Conservation (phyloP, 805 yeast species). For the Pichia paraexigua region DNA sequence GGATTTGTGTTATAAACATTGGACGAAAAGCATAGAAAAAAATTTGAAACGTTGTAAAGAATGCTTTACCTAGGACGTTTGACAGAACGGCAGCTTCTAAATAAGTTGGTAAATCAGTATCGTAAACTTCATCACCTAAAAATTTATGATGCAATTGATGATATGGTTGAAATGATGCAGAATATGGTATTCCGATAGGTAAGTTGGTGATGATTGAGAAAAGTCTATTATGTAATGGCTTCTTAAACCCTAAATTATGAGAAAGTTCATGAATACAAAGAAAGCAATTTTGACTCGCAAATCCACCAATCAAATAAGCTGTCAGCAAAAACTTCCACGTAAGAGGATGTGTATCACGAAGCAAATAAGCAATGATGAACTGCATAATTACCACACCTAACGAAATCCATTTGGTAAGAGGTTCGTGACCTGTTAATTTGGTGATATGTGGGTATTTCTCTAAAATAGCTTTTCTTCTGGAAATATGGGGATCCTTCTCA, state of each 20-base stretch:
- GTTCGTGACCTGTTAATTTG: slow-evolving; percentile 79
- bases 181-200: slow-evolving; percentile 86
- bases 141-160: slow-evolving; percentile 90
- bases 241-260: slow-evolving; percentile 77
- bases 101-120: slow-evolving; percentile 81
- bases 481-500: slow-evolving; percentile 72
- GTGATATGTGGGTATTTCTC: slow-evolving; percentile 72
- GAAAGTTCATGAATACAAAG: slow-evolving; percentile 83
- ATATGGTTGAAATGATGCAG: slow-evolving; percentile 84
- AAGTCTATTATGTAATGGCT: slow-evolving; percentile 67
- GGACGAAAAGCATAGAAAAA: slow-evolving; percentile 88
- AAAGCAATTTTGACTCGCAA: slow-evolving; percentile 75
- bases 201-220: slow-evolving; percentile 71
- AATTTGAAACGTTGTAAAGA: slow-evolving; percentile 84
- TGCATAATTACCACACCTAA: slow-evolving; percentile 61
- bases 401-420: slow-evolving; percentile 72
- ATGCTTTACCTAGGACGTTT: slow-evolving; percentile 77
- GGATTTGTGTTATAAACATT: slow-evolving; percentile 70
- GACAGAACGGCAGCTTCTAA: slow-evolving; percentile 70
- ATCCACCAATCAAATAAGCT: slow-evolving; percentile 80
- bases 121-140: slow-evolving; percentile 74
- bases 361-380: slow-evolving; percentile 50
- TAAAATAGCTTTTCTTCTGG: slow-evolving; percentile 65
- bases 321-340: slow-evolving; percentile 46
- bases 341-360: slow-evolving; percentile 48